phyloP scores from a whole-genome alignment of 2,329 filamentous ascomycete species.

The Trichoderma brevicompactum region DNA sequence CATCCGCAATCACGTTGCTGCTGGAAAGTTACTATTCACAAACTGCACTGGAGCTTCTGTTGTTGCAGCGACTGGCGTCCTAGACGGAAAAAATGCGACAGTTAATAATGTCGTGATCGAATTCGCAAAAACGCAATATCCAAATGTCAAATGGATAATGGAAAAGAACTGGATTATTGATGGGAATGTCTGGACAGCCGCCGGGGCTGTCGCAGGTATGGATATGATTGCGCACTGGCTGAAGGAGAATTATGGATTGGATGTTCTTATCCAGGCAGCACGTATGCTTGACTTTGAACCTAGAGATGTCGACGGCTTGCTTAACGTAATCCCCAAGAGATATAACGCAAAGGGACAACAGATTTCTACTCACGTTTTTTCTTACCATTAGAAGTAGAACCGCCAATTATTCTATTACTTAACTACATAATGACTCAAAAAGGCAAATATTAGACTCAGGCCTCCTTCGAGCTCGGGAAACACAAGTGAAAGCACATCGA shows the following conservation, averaged over 20 bases:
- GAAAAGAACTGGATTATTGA: conserved; percentile 52
- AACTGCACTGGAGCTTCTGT: conserved; percentile 46
- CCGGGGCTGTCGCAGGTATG: conserved; percentile 51
- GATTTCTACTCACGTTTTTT: conserved; percentile 35
- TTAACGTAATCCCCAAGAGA: conserved; percentile 37
- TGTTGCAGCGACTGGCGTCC: conserved; percentile 41
- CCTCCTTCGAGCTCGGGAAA: too few relatives aligned
- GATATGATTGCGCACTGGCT: conserved; percentile 50
- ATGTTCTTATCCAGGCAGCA: conserved; percentile 35
- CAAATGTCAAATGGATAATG: conserved; percentile 50
- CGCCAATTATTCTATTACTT: too few relatives aligned
- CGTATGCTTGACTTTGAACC: conserved; percentile 44
- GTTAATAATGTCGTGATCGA: conserved; percentile 45
- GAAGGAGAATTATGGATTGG: conserved; percentile 41
- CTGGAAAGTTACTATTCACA: conserved; percentile 44
- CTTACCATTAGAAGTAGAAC: neutral
- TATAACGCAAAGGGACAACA: conserved; percentile 39
- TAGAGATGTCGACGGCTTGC: conserved; percentile 40
- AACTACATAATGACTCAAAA: too few relatives aligned
- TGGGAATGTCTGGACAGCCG: conserved; percentile 52
- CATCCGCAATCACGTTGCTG: conserved; percentile 42
- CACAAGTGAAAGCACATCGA: too few relatives aligned
- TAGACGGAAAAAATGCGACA: conserved; percentile 50
- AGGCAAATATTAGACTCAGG: too few relatives aligned
- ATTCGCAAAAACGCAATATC: conserved; percentile 39